Base-by-base conservation (phyloP, 2,329 filamentous ascomycete genomes). In the Alternaria consortialis region DNA sequence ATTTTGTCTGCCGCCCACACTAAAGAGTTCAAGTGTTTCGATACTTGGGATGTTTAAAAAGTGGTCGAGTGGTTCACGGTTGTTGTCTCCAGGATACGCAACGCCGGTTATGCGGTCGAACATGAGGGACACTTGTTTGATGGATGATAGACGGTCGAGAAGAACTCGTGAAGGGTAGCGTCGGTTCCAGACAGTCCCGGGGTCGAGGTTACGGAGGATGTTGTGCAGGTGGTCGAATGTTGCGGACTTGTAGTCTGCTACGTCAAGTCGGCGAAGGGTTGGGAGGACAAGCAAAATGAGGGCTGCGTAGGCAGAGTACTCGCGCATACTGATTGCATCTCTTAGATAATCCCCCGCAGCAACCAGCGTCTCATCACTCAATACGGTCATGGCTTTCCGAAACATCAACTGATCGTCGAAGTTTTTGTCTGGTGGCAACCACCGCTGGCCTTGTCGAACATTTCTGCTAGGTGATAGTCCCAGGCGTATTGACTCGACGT, bases 301-400 rank as follows among this genome's bases (percentile, higher is more conserved):
- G 1, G 66, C 62, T 31, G 70, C 71, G 46, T 71, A 73, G 31
- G 69, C 68, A 8, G 69, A 70, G 47, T 73, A 74, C 29, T 73
- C 71, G 48, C 70, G 63, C 53, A 65, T 60, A 27, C 31, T 32
- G 13, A 73, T 60, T 9, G 64, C 67, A 37, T 70, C 61, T 48
- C 56, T 60, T 6, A 70, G 62, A 52, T 68, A 66, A n/a, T 69
- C 62, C 31, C 31, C 56, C 3, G 60, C 48, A 23, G 63, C 34
- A 7, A 73, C 58, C 13, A 72, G 31, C 12, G 64, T 63, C 51
- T 71, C 64, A 7, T 63, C 48, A 2, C 60, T 42, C 17, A 73
- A 34, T 11, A 53, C 56, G 2, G 52, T 27, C 56, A 68, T 64
- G 12, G 64, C 67, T 13, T 60, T 59, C 6, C 55, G 12, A 11